phyloP scores from a whole-genome alignment of 306 rosid species.

The Malus sylvestris region DNA sequence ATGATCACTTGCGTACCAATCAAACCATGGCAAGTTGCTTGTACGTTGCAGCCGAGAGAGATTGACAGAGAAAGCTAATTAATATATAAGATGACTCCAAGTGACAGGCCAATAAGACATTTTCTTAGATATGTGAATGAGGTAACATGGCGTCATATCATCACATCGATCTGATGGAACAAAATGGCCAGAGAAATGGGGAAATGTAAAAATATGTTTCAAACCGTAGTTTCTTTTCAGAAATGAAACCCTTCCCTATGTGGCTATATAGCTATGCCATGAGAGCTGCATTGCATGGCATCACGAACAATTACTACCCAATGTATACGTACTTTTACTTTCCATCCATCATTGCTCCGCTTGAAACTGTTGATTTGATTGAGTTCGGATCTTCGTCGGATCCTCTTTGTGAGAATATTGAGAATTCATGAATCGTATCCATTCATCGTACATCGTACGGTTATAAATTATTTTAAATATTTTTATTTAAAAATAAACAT shows the following conservation, averaged over 20 bases:
- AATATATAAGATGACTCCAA: neutral
- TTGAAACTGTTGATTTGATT: neutral
- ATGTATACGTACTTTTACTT: neutral
- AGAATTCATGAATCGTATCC: too few relatives aligned
- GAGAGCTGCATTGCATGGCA: neutral
- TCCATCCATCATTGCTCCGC: neutral
- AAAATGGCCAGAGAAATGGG: neutral
- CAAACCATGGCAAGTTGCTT: neutral
- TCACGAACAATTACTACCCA: neutral
- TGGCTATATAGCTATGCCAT: neutral
- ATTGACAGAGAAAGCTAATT: neutral
- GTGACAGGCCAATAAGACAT: neutral
- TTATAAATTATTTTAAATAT: too few relatives aligned
- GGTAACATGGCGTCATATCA: neutral
- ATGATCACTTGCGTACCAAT: neutral
- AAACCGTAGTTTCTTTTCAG: neutral
- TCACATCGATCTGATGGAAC: neutral
- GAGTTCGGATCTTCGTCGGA: too few relatives aligned
- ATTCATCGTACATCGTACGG: too few relatives aligned
- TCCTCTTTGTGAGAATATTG: too few relatives aligned
- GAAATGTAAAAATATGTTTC: neutral
- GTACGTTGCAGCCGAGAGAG: neutral
- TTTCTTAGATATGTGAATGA: neutral
- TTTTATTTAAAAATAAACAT: too few relatives aligned
- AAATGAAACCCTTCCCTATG: neutral